Base-by-base conservation (phyloP, 805 yeast genomes). In the Ogataea paraovalis region DNA sequence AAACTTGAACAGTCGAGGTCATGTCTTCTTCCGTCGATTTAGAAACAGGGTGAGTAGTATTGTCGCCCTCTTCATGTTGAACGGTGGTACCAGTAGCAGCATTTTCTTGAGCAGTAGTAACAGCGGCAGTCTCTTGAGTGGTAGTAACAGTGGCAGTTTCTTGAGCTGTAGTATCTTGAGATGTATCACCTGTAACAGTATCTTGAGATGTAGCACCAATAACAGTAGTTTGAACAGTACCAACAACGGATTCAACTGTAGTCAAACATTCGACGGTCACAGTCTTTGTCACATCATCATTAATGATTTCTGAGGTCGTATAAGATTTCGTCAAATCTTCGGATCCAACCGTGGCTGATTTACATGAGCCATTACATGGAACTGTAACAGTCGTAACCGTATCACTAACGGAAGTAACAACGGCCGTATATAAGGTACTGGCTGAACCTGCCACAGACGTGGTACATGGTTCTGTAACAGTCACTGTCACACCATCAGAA, bases 351-450 rank as follows among this genome's bases (percentile, higher is more conserved):
- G 47, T 43, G 18, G 49, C 38, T 1, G 46, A 9, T 3, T 43
- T 22, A 37, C 58, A 54, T 12, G 41, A 21, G n/a, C 52, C 53
- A 33, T 51, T 32, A 42, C 55, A 52, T 19, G 56, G 36, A 37
- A 52, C 55, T 21, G 58, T 54, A 20, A 53, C 55, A 30, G 55
- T 53, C 12, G 57, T 53, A 14, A 14, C n/a, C 16, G 6, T 9
- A 5, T 30, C 34, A 30, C 6, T 4, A 5, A 30, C 12, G 12
- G 34, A 7, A 5, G 34, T 30, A 14, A 30, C 34, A 30, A 30
- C 34, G n/a, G 34, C 12, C 5, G 34, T 30, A 14, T 30, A 30
- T 14, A 30, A 30, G n/a, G 34, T 30, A 30, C 16, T 30, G 10
- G 48, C 23, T 3, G 43, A 40, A 20, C 38, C 43, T 3, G 20